Evolutionary conservation across 352 stramenopile species (phyloP), one percentile per base, ranked within the genome.

Genomic region (Pythium coloratum): DNA sequence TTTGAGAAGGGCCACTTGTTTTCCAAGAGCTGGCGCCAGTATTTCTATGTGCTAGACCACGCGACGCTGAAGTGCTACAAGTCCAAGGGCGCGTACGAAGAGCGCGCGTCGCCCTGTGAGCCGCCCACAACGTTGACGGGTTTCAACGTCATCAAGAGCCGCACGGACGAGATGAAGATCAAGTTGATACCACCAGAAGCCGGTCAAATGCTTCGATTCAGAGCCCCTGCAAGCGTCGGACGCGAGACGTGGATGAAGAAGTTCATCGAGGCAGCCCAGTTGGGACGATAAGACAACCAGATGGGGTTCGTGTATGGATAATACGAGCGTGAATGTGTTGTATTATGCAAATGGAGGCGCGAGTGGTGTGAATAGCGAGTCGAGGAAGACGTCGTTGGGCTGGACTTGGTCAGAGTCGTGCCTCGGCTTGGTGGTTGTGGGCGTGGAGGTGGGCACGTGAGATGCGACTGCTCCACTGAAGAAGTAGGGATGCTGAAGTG

Each of bases 101-200:
- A 92, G 67, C 80, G 84, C 7, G 74, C 73, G 2, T 61, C 74
- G 32, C 77, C 82, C 10, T 81, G 76, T 51, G 84, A 89, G 34
- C 70, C 63, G 3, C 74, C 82, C 7, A 68, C 89, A 46, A 80
- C 69, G 32, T 76, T 92, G 62, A 87, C 79, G 28, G 84, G 82
- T n/a, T 91, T 84, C 70, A 84, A 68, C 20, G 79, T 92, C 13
- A 76, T 89, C 36, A 81, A 82, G 32, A 91, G 82, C 49, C 84
- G 82, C 49, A 91, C 84, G 12, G 84, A 92, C 64, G 82, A 92
- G 46, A 82, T 89, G 64, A 92, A 92, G 64, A 89, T 92, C 67
- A 92, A 92, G 68, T 55, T 92, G 55, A 70, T 92, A 24, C 80
- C 84, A 13, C 82, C 84, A 10, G 82, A 89, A 60, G 77, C 84